Conservation (phyloP, 306 rosid genomes). For the Inga laurina region DNA sequence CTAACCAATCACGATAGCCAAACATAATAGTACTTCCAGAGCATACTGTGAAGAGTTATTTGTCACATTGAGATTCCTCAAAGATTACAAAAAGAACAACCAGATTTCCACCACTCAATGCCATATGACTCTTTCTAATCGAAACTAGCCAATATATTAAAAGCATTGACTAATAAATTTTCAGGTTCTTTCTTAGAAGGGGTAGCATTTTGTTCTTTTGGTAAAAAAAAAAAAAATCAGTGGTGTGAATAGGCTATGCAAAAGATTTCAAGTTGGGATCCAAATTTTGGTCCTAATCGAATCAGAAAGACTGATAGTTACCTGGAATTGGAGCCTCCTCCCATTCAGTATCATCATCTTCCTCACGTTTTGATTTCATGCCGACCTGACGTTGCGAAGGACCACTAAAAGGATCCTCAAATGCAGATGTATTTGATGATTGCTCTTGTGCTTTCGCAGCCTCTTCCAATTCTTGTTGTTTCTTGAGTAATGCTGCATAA, state of each 20-base stretch:
- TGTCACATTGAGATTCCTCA: neutral
- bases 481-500: constrained; percentile 65
- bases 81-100: neutral
- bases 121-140: neutral
- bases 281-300: neutral
- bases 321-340: constrained; percentile 74
- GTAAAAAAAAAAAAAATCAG: neutral
- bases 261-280: constrained; percentile 37
- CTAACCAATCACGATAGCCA: neutral
- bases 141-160: neutral
- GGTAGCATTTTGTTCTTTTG: neutral
- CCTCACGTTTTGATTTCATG: constrained; percentile 63
- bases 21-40: neutral
- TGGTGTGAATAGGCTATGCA: neutral
- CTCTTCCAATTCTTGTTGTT: constrained; percentile 64
- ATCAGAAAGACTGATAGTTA: constrained; percentile 29
- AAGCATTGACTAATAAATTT: neutral
- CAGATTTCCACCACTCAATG: neutral
- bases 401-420: constrained; percentile 32
- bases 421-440: constrained; percentile 27
- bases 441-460: constrained; percentile 48
- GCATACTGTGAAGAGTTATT: neutral
- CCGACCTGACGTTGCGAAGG: constrained; percentile 66
- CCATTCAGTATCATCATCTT: constrained; percentile 66
- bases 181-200: neutral